Evolutionary conservation across 2,329 filamentous ascomycete species (phyloP), one percentile per base, ranked within the genome.

Genomic region (Xylariales sp.): DNA sequence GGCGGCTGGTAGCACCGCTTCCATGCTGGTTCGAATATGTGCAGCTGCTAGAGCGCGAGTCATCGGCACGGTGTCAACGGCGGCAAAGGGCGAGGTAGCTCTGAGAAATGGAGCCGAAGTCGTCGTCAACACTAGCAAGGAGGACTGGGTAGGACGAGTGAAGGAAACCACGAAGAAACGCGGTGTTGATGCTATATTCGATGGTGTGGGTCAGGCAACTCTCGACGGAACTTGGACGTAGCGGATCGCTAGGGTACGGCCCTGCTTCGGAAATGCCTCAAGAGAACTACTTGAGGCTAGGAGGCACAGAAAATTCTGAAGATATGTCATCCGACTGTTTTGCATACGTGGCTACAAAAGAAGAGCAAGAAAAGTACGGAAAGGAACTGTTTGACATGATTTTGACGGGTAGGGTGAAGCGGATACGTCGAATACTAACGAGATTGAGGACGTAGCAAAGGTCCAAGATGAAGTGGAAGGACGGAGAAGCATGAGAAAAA

Each of bases 1-100:
- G 0, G 89, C 89, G 0, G 88, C 88, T 0, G 89, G 89, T 12
- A 89, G 89, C n/a, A 86, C 88, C 1, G 87, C 86, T 0, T 67
- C 84, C 31, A 76, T 86, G 64, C 73, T 95, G 20, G 80, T 80
- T 24, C 88, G 94, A 70, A 66, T 95, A 50, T 68, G 95, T 28
- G 76, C 75, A 49, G 69, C 74, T 1, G 70, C 89, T 2, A 88
- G 88, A 1, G 89, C 86, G 8, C 79, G 78, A 50, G 80, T 84
- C 16, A 93, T 96, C 54, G 89, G 82, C 1, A 91, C 88, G 4
- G 87, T 87, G 0, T 82, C 82, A 33, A 84, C 82, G 24, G 61
- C 69, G 5, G 86, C 84, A 60, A 95, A 95, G 68, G 71, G 82
- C 31, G 76, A 74, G 31, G 59, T 88, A 27, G 88, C 88, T 3